A percentile compares a stretch with the other conserved stretches of the same genome.
Conservation (phyloP, 768 basidiomycete genomes). For the Suillus discolor region DNA sequence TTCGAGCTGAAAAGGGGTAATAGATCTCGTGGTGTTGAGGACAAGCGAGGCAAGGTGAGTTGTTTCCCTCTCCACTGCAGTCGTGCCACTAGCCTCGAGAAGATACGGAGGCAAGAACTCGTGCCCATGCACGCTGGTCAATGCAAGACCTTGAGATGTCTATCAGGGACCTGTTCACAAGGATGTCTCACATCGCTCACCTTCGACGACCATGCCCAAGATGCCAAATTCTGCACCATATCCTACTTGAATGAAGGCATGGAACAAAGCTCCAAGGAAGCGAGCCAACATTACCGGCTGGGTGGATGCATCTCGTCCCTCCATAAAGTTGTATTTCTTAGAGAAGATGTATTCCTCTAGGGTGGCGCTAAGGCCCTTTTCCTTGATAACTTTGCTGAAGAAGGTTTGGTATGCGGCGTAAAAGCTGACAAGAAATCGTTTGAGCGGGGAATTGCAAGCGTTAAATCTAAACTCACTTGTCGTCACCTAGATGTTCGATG, state of each 20-base stretch:
- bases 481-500: slow-evolving; percentile 24
- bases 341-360: slow-evolving; percentile 35
- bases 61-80: slow-evolving; percentile 7
- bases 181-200: slow-evolving; percentile 31
- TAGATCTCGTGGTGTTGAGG: slow-evolving; percentile 7
- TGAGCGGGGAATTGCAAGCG: neutral
- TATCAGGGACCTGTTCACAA: neutral
- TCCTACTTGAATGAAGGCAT: slow-evolving; percentile 64
- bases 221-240: slow-evolving; percentile 66
- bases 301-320: slow-evolving; percentile 14
- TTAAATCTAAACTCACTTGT: slow-evolving; percentile 19
- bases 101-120: slow-evolving; percentile 26
- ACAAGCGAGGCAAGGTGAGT: slow-evolving; percentile 11
- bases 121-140: slow-evolving; percentile 31
- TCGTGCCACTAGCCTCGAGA: slow-evolving; percentile 6
- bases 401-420: slow-evolving; percentile 30
- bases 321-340: slow-evolving; percentile 25
- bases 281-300: slow-evolving; percentile 59
- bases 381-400: slow-evolving; percentile 21
- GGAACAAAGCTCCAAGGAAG: slow-evolving; percentile 50
- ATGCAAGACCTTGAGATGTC: slow-evolving; percentile 25
- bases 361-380: slow-evolving; percentile 17
- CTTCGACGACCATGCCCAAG: slow-evolving; percentile 65
- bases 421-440: slow-evolving; percentile 15
- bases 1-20: neutral